Percentiles rank a stretch among this genome's conserved stretches.
phyloP scores from a whole-genome alignment of 345 rosid genomes.

The Eutrema heterophyllum region DNA sequence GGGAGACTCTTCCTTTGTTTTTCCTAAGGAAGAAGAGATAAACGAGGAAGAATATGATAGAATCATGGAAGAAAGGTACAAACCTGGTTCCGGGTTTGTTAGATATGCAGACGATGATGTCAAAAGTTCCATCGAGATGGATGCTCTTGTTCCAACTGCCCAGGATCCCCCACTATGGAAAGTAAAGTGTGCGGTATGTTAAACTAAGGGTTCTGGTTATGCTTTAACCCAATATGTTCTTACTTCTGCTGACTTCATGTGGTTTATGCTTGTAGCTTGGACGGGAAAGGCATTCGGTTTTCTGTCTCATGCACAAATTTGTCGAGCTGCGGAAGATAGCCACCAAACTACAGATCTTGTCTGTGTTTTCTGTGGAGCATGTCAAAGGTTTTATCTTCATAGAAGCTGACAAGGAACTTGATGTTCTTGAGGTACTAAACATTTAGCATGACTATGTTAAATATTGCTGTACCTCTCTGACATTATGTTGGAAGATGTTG shows the following conservation, averaged over 20 bases:
- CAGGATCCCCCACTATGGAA: conserved; percentile 80
- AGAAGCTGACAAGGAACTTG: conserved; percentile 72
- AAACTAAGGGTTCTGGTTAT: not conserved
- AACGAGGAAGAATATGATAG: conserved; percentile 76
- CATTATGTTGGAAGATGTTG: not conserved
- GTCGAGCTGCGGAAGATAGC: conserved; percentile 65
- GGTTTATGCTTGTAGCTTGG: conserved; percentile 54
- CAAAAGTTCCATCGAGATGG: conserved; percentile 50
- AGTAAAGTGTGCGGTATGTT: conserved; percentile 82
- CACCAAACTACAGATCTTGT: conserved; percentile 53
- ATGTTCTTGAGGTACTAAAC: conserved; percentile 63
- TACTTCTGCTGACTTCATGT: conserved; percentile 11
- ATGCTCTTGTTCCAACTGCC: conserved; percentile 41
- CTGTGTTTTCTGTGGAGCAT: conserved; percentile 74
- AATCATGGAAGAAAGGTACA: conserved; percentile 83
- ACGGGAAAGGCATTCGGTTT: conserved; percentile 69
- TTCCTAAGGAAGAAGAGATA: conserved; percentile 78
- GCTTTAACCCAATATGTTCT: not conserved
- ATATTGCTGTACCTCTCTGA: not conserved
- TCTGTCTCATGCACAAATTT: conserved; percentile 95
- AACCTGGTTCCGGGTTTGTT: conserved; percentile 43
- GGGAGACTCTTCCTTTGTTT: conserved; percentile 35
- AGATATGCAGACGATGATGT: conserved; percentile 57
- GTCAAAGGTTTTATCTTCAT: conserved; percentile 70
- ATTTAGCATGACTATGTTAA: not conserved